Percentiles rank a stretch among this genome's conserved stretches.
Conservation (phyloP, 805 yeast species). For the Saccharomyces kudriavzevii region DNA sequence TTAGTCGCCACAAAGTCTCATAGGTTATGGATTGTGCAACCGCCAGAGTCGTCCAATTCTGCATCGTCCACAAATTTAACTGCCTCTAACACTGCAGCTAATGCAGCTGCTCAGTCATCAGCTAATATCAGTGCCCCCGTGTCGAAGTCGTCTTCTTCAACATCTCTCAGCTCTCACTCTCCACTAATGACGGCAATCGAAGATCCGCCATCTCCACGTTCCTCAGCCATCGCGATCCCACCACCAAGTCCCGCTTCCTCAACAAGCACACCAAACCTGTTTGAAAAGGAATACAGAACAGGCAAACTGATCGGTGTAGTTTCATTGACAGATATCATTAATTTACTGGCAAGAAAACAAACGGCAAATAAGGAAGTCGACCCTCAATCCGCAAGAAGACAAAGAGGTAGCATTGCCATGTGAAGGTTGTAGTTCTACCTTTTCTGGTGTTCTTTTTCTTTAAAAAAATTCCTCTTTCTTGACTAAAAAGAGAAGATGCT, state of each 20-base stretch:
- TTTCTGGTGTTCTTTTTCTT: slow-evolving; percentile 25
- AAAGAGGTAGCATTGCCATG: slow-evolving; percentile 52
- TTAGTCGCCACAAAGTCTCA: slow-evolving; percentile 92
- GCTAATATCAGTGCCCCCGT: slow-evolving; percentile 5
- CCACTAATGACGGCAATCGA: slow-evolving; percentile 22
- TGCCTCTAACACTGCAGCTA: slow-evolving; percentile 21
- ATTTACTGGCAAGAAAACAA: slow-evolving; percentile 57
- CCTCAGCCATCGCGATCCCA: slow-evolving; percentile 6
- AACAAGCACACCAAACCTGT: slow-evolving; percentile 21
- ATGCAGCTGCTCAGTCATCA: slow-evolving; percentile 20
- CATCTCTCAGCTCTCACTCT: slow-evolving; percentile 8
- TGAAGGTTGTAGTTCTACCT: not conserved
- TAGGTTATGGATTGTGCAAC: slow-evolving; percentile 77
- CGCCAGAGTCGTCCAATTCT: slow-evolving; percentile 32
- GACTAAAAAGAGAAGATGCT: not conserved
- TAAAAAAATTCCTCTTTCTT: not conserved
- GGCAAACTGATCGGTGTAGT: slow-evolving; percentile 88
- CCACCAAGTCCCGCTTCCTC: slow-evolving; percentile 13
- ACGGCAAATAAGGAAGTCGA: slow-evolving; percentile 67
- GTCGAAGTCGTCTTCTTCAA: slow-evolving; percentile 1
- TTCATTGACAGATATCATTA: slow-evolving; percentile 82
- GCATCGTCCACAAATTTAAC: slow-evolving; percentile 6
- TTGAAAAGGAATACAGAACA: slow-evolving; percentile 46
- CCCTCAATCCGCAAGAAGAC: slow-evolving; percentile 81
- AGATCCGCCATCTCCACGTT: slow-evolving; percentile 14